Percentiles rank a stretch among this genome's conserved stretches.
Conservation (phyloP, 257 asterid genomes). For the Mitragyna speciosa region DNA sequence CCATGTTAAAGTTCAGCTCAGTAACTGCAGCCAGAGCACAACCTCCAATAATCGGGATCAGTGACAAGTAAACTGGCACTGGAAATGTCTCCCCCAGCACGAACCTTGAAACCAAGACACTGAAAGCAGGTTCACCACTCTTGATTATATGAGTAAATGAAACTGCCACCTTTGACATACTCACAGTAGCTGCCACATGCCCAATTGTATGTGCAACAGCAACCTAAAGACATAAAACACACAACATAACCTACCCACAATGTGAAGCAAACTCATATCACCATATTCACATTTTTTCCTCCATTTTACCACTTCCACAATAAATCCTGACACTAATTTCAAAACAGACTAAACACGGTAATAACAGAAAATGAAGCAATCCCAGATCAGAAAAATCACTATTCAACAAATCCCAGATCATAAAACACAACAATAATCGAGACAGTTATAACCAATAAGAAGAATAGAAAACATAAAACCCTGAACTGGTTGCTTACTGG, state of each 20-base stretch:
- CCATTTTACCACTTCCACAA: neutral
- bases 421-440: neutral
- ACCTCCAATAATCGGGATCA: conserved; percentile 88
- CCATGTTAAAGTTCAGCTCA: conserved; percentile 93
- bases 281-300: conserved; percentile 3
- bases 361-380: neutral
- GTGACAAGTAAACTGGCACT: conserved; percentile 67
- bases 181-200: conserved; percentile 97
- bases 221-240: conserved; percentile 52
- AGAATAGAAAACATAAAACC: conserved; percentile 9
- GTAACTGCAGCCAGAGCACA: conserved; percentile 86
- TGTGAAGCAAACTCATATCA: conserved; percentile 20
- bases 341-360: conserved; percentile 2
- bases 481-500: conserved; percentile 51
- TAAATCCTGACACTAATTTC: conserved; percentile 12
- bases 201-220: conserved; percentile 98
- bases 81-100: conserved; percentile 85
- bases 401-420: neutral
- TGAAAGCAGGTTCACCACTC: conserved; percentile 96
- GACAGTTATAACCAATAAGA: conserved; percentile 2
- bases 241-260: neutral
- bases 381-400: neutral
- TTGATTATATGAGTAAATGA: conserved; percentile 95
- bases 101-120: conserved; percentile 83
- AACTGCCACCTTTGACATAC: conserved; percentile 99